A percentile compares a stretch with the other conserved stretches of the same genome.
Conservation (phyloP, 371 early-diverging fungal species). For the Syncephalastrum monosporum region DNA sequence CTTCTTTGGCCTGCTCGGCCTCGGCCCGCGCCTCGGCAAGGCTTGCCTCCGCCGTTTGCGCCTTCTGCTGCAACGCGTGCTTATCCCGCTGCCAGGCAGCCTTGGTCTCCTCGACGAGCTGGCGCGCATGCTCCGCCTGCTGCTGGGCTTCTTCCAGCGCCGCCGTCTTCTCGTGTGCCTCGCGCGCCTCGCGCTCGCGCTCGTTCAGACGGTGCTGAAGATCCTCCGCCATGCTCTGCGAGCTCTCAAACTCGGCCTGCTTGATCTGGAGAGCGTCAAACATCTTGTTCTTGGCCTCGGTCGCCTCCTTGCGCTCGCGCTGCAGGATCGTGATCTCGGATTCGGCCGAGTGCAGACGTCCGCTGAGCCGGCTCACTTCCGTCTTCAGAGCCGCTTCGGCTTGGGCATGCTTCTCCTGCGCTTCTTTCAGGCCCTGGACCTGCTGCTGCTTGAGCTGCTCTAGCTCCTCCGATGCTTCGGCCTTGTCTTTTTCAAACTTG, state of each 20-base stretch:
- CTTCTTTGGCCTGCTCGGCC: constrained; percentile 4
- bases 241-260: constrained; percentile 71
- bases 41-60: no score
- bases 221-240: constrained; percentile 60
- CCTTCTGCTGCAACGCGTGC: constrained; percentile 4
- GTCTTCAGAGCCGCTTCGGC: constrained; percentile 20
- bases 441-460: constrained; percentile 27
- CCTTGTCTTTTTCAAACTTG: constrained; percentile 59
- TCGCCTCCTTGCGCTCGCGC: constrained; percentile 44
- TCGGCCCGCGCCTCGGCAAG: constrained; percentile 15
- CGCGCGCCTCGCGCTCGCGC: constrained; percentile 47
- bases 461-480: constrained; percentile 52
- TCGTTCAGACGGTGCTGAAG: constrained; percentile 55
- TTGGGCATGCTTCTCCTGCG: constrained; percentile 15
- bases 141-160: constrained; percentile 48
- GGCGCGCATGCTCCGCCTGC: constrained; percentile 22
- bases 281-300: constrained; percentile 55
- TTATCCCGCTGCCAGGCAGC: constrained; percentile 31
- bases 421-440: constrained; percentile 10
- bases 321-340: constrained; percentile 39
- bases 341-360: constrained; percentile 29
- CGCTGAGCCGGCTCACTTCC: constrained; percentile 28
- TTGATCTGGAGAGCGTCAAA: constrained; percentile 65
- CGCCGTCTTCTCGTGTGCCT: constrained; percentile 49
- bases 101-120: constrained; percentile 31